phyloP scores from a whole-genome alignment of 2,329 filamentous ascomycete genomes.

The Aphanocladium album region DNA sequence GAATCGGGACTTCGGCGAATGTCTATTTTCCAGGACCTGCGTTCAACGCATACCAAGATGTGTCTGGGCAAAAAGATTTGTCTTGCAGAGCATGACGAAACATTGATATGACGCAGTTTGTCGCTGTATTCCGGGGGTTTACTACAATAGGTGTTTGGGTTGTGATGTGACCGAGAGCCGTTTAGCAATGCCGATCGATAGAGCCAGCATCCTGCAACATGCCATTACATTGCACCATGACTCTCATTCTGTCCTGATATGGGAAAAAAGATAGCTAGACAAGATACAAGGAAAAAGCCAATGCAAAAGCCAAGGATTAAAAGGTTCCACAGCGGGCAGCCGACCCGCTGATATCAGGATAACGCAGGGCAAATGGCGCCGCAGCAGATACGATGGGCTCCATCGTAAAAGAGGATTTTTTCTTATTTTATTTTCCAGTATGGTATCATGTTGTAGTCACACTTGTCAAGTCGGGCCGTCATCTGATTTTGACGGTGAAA shows the following conservation, averaged over 20 bases:
- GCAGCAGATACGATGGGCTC: slow-evolving; percentile 12
- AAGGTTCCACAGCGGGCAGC: slow-evolving; percentile 9
- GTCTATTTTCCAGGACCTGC: too few relatives aligned
- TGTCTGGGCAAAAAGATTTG: too few relatives aligned
- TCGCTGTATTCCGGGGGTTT: too few relatives aligned
- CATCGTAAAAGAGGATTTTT: slow-evolving; percentile 6
- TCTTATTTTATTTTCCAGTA: background rate
- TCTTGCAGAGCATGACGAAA: too few relatives aligned
- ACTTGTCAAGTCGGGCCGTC: too few relatives aligned
- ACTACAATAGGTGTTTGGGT: too few relatives aligned
- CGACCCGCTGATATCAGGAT: slow-evolving; percentile 11
- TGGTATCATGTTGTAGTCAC: too few relatives aligned
- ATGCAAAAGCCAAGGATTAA: background rate
- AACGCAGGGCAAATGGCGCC: background rate
- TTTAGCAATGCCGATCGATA: too few relatives aligned
- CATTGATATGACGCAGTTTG: too few relatives aligned
- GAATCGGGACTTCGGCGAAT: background rate
- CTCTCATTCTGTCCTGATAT: background rate
- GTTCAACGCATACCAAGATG: too few relatives aligned
- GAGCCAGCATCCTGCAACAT: background rate
- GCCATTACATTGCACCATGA: background rate
- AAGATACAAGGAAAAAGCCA: background rate
- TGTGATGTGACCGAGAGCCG: too few relatives aligned
- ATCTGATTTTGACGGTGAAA: too few relatives aligned
- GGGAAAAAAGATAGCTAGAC: background rate